Conservation (phyloP, 23 red algal species). For the Gracilariopsis chorda region DNA sequence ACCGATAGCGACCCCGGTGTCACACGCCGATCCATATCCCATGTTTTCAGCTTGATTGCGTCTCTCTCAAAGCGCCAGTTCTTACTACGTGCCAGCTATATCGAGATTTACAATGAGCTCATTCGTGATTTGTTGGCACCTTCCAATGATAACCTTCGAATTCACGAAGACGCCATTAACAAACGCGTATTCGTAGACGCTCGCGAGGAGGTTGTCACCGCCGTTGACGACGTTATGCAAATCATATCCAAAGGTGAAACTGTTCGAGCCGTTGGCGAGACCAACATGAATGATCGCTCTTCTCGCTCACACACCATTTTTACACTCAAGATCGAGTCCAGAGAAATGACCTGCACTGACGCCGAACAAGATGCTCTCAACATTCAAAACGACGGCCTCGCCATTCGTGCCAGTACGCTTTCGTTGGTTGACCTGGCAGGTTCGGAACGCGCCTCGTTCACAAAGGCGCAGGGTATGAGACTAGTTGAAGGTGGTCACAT, state of each 20-base stretch:
- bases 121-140: slow-evolving; percentile 87
- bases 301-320: slow-evolving; percentile 98
- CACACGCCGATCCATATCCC: slow-evolving; percentile 69
- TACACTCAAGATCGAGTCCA: slow-evolving; percentile 89
- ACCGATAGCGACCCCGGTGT: slow-evolving; percentile 77
- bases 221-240: slow-evolving; percentile 62
- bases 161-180: slow-evolving; percentile 90
- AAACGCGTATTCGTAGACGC: slow-evolving; percentile 90
- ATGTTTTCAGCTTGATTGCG: slow-evolving; percentile 70
- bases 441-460: slow-evolving; percentile 77
- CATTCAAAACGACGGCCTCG: slow-evolving; percentile 42
- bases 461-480: slow-evolving; percentile 81
- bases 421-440: slow-evolving; percentile 95
- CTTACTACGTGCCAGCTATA: slow-evolving; percentile 87
- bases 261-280: slow-evolving; percentile 79
- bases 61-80: slow-evolving; percentile 60
- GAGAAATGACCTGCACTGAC: slow-evolving; percentile 48
- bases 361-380: slow-evolving; percentile 22
- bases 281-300: slow-evolving; percentile 95
- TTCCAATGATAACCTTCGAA: slow-evolving; percentile 78
- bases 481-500: slow-evolving; percentile 95
- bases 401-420: slow-evolving; percentile 76
- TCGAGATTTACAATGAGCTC: slow-evolving; percentile 98
- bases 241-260: slow-evolving; percentile 73
- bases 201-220: slow-evolving; percentile 73